Conservation (phyloP, 495 filamentous ascomycete genomes). For the Daldinia grandis region DNA sequence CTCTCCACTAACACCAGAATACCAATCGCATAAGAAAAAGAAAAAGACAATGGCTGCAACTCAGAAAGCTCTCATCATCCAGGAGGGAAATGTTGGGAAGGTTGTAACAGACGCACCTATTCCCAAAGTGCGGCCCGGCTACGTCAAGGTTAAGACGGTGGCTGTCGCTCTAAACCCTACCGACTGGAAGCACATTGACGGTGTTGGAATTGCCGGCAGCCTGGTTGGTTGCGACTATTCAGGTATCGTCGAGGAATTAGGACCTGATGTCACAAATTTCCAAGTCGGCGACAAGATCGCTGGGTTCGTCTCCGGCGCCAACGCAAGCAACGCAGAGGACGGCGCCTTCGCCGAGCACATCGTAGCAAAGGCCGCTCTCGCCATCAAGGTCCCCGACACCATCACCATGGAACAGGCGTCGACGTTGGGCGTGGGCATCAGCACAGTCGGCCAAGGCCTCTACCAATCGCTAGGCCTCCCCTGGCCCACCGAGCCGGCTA, state of each 20-base stretch:
- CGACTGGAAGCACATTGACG: constrained; percentile 64
- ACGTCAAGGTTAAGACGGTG: constrained; percentile 44
- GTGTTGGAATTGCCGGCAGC: constrained; percentile 18
- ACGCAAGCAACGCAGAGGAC: constrained; percentile 7
- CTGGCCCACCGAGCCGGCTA: constrained; percentile 19
- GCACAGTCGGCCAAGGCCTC: constrained; percentile 47
- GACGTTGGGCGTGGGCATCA: constrained; percentile 48
- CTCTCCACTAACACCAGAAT: background rate
- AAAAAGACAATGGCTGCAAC: constrained; percentile 6
- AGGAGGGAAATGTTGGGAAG: background rate
- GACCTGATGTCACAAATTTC: constrained; percentile 39
- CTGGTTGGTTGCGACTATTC: constrained; percentile 47
- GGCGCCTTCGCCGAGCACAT: constrained; percentile 52
- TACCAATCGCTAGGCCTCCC: constrained; percentile 41
- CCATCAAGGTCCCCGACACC: constrained; percentile 29
- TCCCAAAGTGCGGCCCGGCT: constrained; percentile 13
- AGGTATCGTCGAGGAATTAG: constrained; percentile 47
- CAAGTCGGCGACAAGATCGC: constrained; percentile 48
- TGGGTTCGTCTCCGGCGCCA: constrained; percentile 42
- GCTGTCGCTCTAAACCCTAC: constrained; percentile 59
- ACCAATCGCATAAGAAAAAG: background rate
- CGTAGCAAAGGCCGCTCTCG: constrained; percentile 21
- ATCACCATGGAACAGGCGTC: constrained; percentile 46
- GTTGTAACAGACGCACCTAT: constrained; percentile 3
- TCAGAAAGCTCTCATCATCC: constrained; percentile 11